These are phyloP conservation scores for Pistacia integerrima DNA, from an alignment of 345 rosid species.

Conservation along the genomic window DNA sequence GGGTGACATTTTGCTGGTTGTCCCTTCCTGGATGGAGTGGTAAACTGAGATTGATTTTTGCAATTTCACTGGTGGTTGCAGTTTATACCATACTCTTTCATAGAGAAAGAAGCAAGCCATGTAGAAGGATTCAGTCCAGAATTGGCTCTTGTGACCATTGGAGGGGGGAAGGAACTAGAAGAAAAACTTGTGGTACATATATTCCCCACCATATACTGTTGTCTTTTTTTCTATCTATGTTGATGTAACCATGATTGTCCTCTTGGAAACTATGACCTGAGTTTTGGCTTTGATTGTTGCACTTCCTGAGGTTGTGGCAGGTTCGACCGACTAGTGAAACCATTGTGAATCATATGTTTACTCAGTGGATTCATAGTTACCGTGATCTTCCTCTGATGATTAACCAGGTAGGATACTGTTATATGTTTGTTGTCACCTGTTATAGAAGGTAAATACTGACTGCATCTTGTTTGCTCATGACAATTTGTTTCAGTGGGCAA, in stretches of 20 bases:
- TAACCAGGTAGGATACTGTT: slow-evolving; percentile 61
- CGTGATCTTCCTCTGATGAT: slow-evolving; percentile 96
- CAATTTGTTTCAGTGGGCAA: slow-evolving; percentile 69
- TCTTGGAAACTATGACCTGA: slow-evolving; percentile 42
- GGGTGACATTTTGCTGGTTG: background rate
- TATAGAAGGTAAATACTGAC: background rate
- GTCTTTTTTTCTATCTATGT: slow-evolving; percentile 10
- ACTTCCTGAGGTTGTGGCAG: slow-evolving; percentile 91
- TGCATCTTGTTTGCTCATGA: background rate
- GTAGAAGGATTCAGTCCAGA: slow-evolving; percentile 97
- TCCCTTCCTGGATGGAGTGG: background rate
- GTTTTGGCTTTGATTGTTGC: slow-evolving; percentile 72
- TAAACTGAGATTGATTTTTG: slow-evolving; percentile 4
- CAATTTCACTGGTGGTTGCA: slow-evolving; percentile 32
- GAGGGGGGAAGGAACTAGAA: slow-evolving; percentile 94
- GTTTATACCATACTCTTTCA: slow-evolving; percentile 95
- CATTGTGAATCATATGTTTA: slow-evolving; percentile 94
- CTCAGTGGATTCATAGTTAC: slow-evolving; percentile 95
- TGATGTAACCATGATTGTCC: background rate
- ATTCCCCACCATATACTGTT: slow-evolving; percentile 4
- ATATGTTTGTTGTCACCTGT: background rate
- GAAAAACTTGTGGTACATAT: slow-evolving; percentile 91
- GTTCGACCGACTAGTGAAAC: slow-evolving; percentile 97
- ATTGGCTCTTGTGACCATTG: slow-evolving; percentile 82
- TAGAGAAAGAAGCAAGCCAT: slow-evolving; percentile 97